A percentile compares a stretch with the other conserved stretches of the same genome.
Conservation (phyloP, 2,329 filamentous ascomycete genomes). For the Diplodia seriata region DNA sequence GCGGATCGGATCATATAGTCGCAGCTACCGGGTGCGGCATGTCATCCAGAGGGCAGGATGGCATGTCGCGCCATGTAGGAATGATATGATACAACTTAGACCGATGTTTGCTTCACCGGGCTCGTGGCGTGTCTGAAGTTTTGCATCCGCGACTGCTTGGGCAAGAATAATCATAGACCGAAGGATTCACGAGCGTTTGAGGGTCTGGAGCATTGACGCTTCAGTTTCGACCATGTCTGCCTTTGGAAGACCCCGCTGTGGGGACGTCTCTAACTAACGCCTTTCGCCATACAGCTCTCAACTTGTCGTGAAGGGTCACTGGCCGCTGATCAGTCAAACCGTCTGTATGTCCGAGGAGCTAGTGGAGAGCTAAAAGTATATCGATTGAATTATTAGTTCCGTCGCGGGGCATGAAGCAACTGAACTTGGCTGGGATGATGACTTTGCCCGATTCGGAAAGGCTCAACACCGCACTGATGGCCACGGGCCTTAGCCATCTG, state of each 20-base stretch:
- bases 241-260: neutral
- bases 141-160: neutral
- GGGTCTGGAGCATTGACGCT: neutral
- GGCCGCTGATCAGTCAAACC: neutral
- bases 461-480: neutral
- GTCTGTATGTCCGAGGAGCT: neutral
- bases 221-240: neutral
- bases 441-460: conserved; percentile 4
- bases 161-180: neutral
- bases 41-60: conserved; percentile 28
- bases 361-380: neutral
- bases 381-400: neutral
- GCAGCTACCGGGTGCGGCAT: neutral
- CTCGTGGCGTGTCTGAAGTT: neutral
- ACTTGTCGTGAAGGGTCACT: neutral
- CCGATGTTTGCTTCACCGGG: neutral
- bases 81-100: conserved; percentile 9
- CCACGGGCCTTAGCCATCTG: neutral
- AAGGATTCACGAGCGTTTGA: neutral
- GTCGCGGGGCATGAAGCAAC: too few relatives aligned
- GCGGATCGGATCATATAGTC: conserved; percentile 5
- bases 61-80: conserved; percentile 1
- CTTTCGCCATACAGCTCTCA: neutral
- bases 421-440: neutral
- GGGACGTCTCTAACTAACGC: neutral